Evolutionary conservation across 306 rosid species (phyloP).

Genomic region (Cucumis hystrix): DNA sequence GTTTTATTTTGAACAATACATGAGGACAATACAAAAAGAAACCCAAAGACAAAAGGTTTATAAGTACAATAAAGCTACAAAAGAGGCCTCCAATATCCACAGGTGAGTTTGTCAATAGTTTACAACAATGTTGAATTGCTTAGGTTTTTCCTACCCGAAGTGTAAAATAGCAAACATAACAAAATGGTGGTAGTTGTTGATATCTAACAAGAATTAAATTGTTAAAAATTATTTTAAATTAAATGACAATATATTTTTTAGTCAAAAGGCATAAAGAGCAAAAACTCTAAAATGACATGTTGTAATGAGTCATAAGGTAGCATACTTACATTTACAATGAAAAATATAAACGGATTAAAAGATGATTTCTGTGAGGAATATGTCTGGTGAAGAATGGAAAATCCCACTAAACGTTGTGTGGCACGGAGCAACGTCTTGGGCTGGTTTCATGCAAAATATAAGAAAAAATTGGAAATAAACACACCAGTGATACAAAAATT

Average conservation of each 20-base stretch:
- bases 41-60: background rate
- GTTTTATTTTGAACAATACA: background rate
- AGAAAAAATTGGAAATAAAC: background rate
- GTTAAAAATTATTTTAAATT: background rate
- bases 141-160: background rate
- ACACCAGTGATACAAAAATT: background rate
- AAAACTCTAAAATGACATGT: background rate
- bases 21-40: background rate
- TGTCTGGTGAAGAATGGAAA: conserved; percentile 55
- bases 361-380: conserved; percentile 62
- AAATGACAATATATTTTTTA: background rate
- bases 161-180: background rate
- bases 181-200: background rate
- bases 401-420: conserved; percentile 56
- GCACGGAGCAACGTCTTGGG: conserved; percentile 32
- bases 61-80: background rate
- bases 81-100: background rate
- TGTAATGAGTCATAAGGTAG: background rate
- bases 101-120: background rate
- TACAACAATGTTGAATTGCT: background rate
- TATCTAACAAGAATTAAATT: background rate
- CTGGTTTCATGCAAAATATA: conserved; percentile 5
- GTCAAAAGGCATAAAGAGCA: background rate
- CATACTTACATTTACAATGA: conserved; percentile 49
- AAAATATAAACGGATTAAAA: conserved; percentile 61